These are phyloP conservation scores for Glaciozyma martinii DNA, from an alignment of 768 basidiomycete species.

Conservation along the genomic window DNA sequence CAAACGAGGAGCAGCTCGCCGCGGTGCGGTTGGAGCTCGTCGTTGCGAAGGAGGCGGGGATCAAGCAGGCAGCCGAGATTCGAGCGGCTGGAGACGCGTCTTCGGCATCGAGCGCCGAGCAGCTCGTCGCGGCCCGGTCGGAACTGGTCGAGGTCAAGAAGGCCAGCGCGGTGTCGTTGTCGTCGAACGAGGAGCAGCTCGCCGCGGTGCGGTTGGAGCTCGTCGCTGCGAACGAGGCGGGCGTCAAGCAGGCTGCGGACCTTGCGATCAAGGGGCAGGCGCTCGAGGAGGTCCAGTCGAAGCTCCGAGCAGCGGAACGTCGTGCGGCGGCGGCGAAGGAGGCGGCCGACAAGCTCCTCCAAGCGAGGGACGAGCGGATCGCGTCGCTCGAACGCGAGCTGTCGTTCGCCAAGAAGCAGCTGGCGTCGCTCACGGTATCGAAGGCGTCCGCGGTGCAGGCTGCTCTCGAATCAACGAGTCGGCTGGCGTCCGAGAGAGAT, in stretches of 20 bases:
- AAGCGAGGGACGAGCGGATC: constrained; percentile 2
- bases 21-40: background rate
- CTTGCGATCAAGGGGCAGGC: background rate
- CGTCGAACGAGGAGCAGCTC: constrained; percentile 5
- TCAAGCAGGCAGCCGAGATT: background rate
- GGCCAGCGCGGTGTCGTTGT: background rate
- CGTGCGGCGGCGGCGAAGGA: background rate
- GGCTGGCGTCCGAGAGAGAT: constrained; percentile 7
- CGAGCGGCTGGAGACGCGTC: too few relatives aligned
- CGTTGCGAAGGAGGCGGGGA: background rate
- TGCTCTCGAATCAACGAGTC: background rate
- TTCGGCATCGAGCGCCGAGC: too few relatives aligned
- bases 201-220: background rate
- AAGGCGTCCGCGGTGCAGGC: constrained; percentile 1
- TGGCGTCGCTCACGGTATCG: constrained; percentile 4
- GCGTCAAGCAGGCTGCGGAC: background rate
- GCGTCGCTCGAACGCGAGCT: constrained; percentile 8
- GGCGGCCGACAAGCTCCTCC: background rate
- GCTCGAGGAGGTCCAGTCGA: background rate
- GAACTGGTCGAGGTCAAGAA: background rate
- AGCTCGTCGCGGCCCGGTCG: background rate
- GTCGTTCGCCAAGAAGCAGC: constrained; percentile 7
- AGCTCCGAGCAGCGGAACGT: background rate
- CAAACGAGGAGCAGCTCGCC: too few relatives aligned
- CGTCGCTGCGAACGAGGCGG: background rate